Conservation (phyloP, 495 filamentous ascomycete species). For the Durotheca rogersii region DNA sequence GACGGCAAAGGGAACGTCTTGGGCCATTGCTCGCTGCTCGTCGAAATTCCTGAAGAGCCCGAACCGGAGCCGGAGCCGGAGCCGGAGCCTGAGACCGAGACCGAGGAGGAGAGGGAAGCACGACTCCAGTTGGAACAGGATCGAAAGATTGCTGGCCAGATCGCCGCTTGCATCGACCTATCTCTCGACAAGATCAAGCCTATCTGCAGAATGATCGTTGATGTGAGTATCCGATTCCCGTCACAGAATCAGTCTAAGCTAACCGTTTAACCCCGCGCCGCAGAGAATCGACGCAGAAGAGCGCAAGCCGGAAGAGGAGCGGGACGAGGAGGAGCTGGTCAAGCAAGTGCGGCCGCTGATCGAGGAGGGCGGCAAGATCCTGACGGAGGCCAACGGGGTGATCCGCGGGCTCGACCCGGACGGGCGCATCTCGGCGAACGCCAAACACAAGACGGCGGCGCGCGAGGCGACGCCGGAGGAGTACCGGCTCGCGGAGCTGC, state of each 20-base stretch:
- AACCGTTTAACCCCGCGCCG: constrained; percentile 1
- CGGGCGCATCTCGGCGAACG: constrained; percentile 78
- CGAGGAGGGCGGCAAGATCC: constrained; percentile 77
- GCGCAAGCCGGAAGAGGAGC: constrained; percentile 80
- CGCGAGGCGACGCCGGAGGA: constrained; percentile 85
- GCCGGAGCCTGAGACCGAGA: constrained; percentile 47
- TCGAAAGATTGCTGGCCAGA: constrained; percentile 73
- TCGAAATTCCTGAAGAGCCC: constrained; percentile 63
- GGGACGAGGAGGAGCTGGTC: constrained; percentile 88
- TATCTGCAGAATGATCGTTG: constrained; percentile 82
- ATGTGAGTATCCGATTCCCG: constrained; percentile 54
- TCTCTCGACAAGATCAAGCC: constrained; percentile 82
- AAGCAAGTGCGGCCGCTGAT: constrained; percentile 81
- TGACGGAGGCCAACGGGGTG: constrained; percentile 84
- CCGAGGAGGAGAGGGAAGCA: constrained; percentile 53
- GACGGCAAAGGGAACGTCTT: constrained; percentile 79
- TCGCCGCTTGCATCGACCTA: constrained; percentile 70
- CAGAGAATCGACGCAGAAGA: constrained; percentile 80
- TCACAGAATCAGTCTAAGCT: constrained; percentile 1
- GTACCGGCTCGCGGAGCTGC: constrained; percentile 75
- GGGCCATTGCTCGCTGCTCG: constrained; percentile 76
- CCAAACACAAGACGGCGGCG: constrained; percentile 78
- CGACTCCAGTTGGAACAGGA: constrained; percentile 65
- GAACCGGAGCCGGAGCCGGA: constrained; percentile 57
- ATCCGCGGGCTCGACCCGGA: constrained; percentile 91